These are phyloP conservation scores for Aureobasidium pullulans DNA, from an alignment of 2,329 filamentous ascomycete species.

Conservation along the genomic window DNA sequence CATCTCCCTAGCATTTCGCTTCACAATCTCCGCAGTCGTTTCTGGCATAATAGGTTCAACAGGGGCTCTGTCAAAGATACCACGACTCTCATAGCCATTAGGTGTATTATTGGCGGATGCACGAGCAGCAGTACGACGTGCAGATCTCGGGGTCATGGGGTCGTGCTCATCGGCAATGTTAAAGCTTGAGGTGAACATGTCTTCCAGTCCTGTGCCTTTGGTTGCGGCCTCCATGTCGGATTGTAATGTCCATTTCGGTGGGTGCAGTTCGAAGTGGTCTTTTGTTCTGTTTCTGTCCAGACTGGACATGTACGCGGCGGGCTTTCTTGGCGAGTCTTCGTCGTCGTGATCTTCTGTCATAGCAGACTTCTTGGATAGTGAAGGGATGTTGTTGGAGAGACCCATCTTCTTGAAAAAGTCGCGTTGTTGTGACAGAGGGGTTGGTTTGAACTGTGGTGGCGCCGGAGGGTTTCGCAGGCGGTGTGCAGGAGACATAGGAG, in stretches of 20 bases:
- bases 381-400: neutral
- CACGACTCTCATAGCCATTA: neutral
- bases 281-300: conserved; percentile 11
- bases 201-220: conserved; percentile 16
- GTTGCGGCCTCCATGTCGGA: conserved; percentile 12
- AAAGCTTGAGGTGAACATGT: conserved; percentile 17
- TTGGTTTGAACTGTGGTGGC: conserved; percentile 16
- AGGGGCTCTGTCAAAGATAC: neutral
- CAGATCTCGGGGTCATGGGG: neutral
- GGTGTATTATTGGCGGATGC: neutral
- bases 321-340: neutral
- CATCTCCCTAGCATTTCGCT: conserved; percentile 3
- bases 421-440: conserved; percentile 15
- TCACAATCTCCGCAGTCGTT: neutral
- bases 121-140: neutral
- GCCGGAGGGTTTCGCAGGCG: conserved; percentile 50
- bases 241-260: conserved; percentile 11
- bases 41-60: neutral
- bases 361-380: neutral
- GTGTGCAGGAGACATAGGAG: conserved; percentile 59
- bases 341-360: neutral
- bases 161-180: conserved; percentile 13
- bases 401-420: conserved; percentile 18
- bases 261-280: conserved; percentile 10
- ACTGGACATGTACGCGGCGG: neutral